These are phyloP conservation scores for Apiotrichum gracile DNA, from an alignment of 1,284 basidiomycete species.

Conservation along the genomic window DNA sequence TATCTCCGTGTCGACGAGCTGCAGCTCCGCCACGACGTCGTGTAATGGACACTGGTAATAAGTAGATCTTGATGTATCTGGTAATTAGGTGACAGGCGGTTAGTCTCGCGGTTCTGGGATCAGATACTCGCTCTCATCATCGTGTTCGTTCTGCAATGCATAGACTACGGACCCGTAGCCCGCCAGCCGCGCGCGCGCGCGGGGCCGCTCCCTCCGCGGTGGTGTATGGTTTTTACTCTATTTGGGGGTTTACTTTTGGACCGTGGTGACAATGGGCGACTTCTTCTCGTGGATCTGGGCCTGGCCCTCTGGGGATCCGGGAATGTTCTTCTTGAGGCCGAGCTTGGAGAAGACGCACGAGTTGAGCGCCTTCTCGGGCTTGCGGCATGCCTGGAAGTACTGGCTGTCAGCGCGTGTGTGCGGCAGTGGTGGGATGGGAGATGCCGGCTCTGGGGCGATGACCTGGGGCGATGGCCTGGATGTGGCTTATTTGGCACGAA, in stretches of 20 bases:
- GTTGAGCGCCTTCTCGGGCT: slow-evolving; percentile 84
- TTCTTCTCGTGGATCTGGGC: slow-evolving; percentile 84
- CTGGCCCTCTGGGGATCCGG: slow-evolving; percentile 79
- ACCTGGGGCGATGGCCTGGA: too few species aligned
- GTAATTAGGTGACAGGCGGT: too few species aligned
- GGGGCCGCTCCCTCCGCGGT: too few species aligned
- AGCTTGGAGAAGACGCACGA: slow-evolving; percentile 95
- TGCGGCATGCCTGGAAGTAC: slow-evolving; percentile 88
- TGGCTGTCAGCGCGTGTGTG: slow-evolving; percentile 48
- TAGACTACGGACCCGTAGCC: neutral
- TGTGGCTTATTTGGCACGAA: too few species aligned
- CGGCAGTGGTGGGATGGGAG: neutral
- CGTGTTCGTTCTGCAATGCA: slow-evolving; percentile 1
- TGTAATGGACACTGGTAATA: neutral
- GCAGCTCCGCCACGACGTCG: neutral
- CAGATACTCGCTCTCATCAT: neutral
- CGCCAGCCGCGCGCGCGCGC: too few species aligned
- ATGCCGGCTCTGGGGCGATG: too few species aligned
- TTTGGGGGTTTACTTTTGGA: slow-evolving; percentile 59
- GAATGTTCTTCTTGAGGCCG: slow-evolving; percentile 85
- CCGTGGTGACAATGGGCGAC: slow-evolving; percentile 69
- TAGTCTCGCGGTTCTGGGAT: too few species aligned
- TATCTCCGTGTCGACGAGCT: slow-evolving; percentile 12
- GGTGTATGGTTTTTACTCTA: neutral
- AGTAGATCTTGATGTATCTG: too few species aligned